Evolutionary conservation across 2,329 filamentous ascomycete genomes (phyloP), one percentile per base, ranked within the genome.

Genomic region (Diaporthe australafricana): DNA sequence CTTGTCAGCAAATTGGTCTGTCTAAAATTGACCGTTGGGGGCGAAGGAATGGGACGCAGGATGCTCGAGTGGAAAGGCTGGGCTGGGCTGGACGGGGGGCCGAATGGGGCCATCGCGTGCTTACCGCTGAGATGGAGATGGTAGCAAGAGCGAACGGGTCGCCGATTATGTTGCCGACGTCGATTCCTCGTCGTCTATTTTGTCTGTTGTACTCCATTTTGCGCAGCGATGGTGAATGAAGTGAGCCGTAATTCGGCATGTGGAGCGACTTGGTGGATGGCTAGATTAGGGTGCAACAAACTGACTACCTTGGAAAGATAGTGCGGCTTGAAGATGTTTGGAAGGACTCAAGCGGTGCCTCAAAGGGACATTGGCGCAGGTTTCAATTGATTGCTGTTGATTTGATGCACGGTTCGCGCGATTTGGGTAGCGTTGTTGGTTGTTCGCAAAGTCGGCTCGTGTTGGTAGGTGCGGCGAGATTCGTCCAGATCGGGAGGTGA

Each of bases 141-240:
- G 96, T 98, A 70, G 95, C 95, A 73, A 99, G 89, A 73, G 96
- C 95, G 83, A 99, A 98, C 7, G 96, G 96, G 84, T 99, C 96
- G 78, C 96, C 96, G 74, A 98, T 88, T 78, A 99, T 95, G 84
- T 98, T 97, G 81, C 93, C 93, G 82, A 95, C 83, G 82, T 90
- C 92, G 83, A 98, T 92, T 77, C 85, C 85, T 79, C 82, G 86
- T 79, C 88, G 86, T 79, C 87, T 85, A 79, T 91, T 89, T 76
- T 84, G 82, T 75, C 89, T 87, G 76, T 88, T 88, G 81, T 90
- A 87, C 87, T 95, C 93, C 93, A 94, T 94, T 91, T 94, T 95
- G 84, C 86, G 87, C 79, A 94, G 85, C 77, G 93, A 95, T 78
- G 93, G 92, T 79, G 92, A 93, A 80, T 88, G 86, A 74, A 91